Percentiles rank a stretch among this genome's conserved stretches.
These are phyloP conservation scores for Exophiala bonariae DNA, from an alignment of 2,329 filamentous ascomycete genomes.

Conservation along the genomic window DNA sequence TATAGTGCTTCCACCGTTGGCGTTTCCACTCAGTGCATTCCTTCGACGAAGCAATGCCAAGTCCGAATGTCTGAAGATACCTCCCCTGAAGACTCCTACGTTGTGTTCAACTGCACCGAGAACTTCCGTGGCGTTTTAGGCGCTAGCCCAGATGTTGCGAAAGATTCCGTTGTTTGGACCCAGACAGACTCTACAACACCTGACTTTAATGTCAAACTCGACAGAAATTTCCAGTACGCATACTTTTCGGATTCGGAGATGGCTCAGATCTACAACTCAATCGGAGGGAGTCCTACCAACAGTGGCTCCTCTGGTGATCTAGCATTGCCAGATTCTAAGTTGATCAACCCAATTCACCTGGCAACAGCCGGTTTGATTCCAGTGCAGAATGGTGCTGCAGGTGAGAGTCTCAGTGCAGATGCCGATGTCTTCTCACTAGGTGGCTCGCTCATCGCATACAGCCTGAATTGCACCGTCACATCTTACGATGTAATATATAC, in stretches of 20 bases:
- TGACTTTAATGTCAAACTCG: constrained; percentile 8
- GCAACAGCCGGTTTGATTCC: constrained; percentile 6
- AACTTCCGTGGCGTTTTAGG: constrained; percentile 11
- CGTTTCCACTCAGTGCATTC: constrained; percentile 7
- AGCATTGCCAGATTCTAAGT: constrained; percentile 5
- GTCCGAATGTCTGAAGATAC: constrained; percentile 1
- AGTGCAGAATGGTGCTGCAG: constrained; percentile 3
- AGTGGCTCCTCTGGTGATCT: neutral
- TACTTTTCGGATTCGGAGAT: constrained; percentile 8
- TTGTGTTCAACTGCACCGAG: constrained; percentile 12
- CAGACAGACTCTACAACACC: constrained; percentile 6
- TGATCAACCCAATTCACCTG: constrained; percentile 8
- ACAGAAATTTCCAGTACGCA: constrained; percentile 12
- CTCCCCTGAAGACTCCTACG: neutral
- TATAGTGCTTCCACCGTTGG: constrained; percentile 6
- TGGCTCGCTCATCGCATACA: constrained; percentile 3
- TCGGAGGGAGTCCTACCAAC: constrained; percentile 3
- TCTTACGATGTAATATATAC: constrained; percentile 6
- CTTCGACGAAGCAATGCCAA: constrained; percentile 1
- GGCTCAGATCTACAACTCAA: constrained; percentile 4
- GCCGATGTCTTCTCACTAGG: neutral
- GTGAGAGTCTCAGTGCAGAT: neutral
- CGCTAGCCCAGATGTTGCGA: neutral
- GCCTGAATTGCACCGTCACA: constrained; percentile 8
- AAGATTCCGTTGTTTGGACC: constrained; percentile 5